Conservation (phyloP, 2,329 filamentous ascomycete genomes). For the Cordyceps pruinosa region DNA sequence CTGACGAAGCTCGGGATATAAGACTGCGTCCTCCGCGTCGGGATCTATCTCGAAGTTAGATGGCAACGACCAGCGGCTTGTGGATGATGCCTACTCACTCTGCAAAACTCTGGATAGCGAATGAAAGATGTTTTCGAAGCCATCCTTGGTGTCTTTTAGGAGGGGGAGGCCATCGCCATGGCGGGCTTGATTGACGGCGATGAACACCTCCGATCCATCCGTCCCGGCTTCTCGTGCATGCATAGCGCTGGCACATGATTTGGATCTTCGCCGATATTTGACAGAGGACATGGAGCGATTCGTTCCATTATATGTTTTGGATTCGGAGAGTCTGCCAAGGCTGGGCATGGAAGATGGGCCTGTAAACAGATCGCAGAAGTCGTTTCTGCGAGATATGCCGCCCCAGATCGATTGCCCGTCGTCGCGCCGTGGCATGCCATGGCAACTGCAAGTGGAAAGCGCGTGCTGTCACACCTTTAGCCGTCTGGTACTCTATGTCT, state of each 20-base stretch:
- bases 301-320: not conserved
- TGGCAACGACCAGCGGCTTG: not conserved
- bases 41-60: conserved; percentile 1
- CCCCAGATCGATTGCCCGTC: not conserved
- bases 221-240: not conserved
- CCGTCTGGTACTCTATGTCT: not conserved
- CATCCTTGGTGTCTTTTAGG: not conserved
- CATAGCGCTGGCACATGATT: not conserved
- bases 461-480: not conserved
- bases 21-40: conserved; percentile 16
- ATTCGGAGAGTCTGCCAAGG: not conserved
- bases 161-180: not conserved
- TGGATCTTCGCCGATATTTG: not conserved
- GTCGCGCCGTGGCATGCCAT: not conserved
- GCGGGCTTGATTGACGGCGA: not conserved
- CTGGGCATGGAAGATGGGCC: not conserved
- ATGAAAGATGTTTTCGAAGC: conserved; percentile 17
- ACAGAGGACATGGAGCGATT: not conserved
- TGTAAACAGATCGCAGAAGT: not conserved
- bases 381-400: not conserved
- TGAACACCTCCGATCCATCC: not conserved
- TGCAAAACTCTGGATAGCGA: conserved; percentile 9
- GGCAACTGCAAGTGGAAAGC: not conserved
- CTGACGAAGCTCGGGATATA: conserved; percentile 16
- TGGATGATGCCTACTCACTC: not conserved